phyloP scores from a whole-genome alignment of 2,329 filamentous ascomycete genomes.

The Raffaelea ambrosiae region DNA sequence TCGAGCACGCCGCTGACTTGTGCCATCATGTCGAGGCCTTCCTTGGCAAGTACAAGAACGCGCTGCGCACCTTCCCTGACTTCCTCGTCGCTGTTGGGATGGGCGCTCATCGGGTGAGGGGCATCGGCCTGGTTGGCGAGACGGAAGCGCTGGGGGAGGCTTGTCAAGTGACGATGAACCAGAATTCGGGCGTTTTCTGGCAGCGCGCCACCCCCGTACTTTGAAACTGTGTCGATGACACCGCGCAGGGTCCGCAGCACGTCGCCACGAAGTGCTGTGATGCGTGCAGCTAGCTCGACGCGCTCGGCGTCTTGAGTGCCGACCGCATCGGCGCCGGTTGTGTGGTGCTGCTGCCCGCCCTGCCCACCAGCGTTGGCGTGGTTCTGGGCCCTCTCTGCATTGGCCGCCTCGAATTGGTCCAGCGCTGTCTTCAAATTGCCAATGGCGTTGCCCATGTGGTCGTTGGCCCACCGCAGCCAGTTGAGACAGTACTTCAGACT shows the following conservation, averaged over 20 bases:
- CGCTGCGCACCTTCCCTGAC: constrained; percentile 57
- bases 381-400: constrained; percentile 6
- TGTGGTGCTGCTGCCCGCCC: not conserved
- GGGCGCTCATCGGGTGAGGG: constrained; percentile 12
- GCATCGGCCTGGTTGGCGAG: constrained; percentile 46
- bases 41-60: constrained; percentile 77
- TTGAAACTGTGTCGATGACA: constrained; percentile 77
- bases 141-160: constrained; percentile 70
- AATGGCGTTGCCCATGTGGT: constrained; percentile 69
- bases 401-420: constrained; percentile 66
- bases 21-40: constrained; percentile 88
- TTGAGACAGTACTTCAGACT: constrained; percentile 78
- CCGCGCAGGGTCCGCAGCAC: constrained; percentile 72
- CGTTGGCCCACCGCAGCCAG: constrained; percentile 74
- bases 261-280: constrained; percentile 60
- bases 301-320: constrained; percentile 22
- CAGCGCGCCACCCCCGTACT: constrained; percentile 82
- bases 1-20: constrained; percentile 85
- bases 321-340: constrained; percentile 7
- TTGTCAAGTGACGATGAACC: constrained; percentile 76
- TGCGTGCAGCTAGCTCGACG: constrained; percentile 47
- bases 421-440: constrained; percentile 64
- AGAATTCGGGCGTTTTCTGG: constrained; percentile 81
- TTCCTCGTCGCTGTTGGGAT: constrained; percentile 20
- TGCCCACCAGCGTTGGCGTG: not conserved